Evolutionary conservation across 164 flowering plant species (phyloP), one percentile per base, ranked within the genome.

Genomic region (Sextonia rubra): DNA sequence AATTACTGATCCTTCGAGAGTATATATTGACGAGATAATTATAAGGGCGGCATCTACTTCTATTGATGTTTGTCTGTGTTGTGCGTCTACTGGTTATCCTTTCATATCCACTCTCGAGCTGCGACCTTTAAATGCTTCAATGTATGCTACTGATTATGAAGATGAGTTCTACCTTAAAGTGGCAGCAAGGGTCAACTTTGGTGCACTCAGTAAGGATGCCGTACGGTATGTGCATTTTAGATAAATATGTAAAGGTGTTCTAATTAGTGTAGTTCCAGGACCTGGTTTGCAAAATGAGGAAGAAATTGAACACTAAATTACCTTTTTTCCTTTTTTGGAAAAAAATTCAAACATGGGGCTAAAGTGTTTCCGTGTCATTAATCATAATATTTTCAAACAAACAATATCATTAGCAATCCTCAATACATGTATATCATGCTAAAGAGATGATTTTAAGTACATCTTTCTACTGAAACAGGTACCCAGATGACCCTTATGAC

Each of bases 401-500:
- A 52, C 58, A 52, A 15, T 15, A 52, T 20, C n/a, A 17, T 52
- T 5, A 22, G 22, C 61, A 15, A 8, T 56, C 22, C 20, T 6
- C 2, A 22, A 56, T 15, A 56, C 3, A 17, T 56, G 61, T 6
- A 58, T 58, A 58, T 18, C 24, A 15, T 6, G 23, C 22, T 3
- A 58, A 58, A 17, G 61, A 22, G 24, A 58, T 20, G 61, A n/a
- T 58, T 17, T 58, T 18, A 58, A 20, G 23, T 58, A 58, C 48
- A 69, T 23, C 69, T 29, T 76, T 65, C 69, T 71, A 47, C 60
- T 68, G 60, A 58, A 69, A 70, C 86, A 94, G 99, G 90, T 95
- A 92, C 74, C 99, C 99, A 12, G 97, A 92, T 80, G 98, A 95
- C 72, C 99, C 98, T 2, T 95, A 90, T 84, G 99, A 95, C 77